These are phyloP conservation scores for Rosa lucieae DNA, from an alignment of 306 rosid species.

Conservation along the genomic window DNA sequence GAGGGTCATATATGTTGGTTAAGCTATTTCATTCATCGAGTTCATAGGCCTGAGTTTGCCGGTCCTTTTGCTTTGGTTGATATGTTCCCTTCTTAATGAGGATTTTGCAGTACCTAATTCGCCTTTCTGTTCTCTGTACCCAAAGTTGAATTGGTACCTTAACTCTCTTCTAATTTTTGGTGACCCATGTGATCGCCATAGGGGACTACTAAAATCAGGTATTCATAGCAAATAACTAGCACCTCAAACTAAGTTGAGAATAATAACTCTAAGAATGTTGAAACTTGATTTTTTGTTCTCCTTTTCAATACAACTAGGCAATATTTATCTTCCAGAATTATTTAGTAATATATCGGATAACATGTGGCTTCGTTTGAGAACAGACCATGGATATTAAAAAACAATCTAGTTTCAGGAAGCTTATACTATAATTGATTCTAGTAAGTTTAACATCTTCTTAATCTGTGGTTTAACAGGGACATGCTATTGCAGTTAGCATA, in stretches of 20 bases:
- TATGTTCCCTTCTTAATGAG: not conserved
- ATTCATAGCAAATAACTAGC: not conserved
- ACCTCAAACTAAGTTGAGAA: not conserved
- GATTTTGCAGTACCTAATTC: not conserved
- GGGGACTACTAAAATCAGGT: not conserved
- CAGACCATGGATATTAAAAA: not conserved
- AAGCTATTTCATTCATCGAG: constrained; percentile 1
- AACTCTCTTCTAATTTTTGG: not conserved
- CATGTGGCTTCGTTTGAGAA: not conserved
- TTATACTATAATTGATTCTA: not conserved
- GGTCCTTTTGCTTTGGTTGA: not conserved
- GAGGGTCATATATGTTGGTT: not conserved
- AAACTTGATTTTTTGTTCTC: not conserved
- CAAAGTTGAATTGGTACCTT: not conserved
- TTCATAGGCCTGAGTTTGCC: constrained; percentile 3
- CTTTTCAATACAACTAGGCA: not conserved
- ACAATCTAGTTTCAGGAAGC: not conserved
- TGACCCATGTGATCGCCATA: not conserved
- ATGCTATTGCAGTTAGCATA: not conserved
- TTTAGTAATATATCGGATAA: not conserved
- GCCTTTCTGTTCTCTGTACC: not conserved
- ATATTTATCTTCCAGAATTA: not conserved
- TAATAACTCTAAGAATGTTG: no score
- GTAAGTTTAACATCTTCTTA: not conserved
- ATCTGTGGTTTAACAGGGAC: not conserved